These are phyloP conservation scores for Capronia americana DNA, from an alignment of 2,329 filamentous ascomycete species.

Conservation along the genomic window DNA sequence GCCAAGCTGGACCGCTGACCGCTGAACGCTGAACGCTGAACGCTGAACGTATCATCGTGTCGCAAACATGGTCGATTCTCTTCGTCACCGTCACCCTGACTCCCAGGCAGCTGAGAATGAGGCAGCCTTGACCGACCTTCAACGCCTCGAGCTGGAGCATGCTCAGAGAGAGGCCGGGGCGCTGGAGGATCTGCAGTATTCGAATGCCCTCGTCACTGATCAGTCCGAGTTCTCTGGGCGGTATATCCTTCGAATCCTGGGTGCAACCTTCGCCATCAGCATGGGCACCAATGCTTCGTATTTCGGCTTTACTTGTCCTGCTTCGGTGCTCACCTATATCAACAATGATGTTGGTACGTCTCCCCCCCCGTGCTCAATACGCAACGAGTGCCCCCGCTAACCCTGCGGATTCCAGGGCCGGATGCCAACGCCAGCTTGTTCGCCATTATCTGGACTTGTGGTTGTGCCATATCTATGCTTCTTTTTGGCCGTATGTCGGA, in stretches of 20 bases:
- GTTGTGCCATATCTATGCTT: slow-evolving; percentile 20
- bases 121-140: not conserved
- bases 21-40: no score
- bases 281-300: slow-evolving; percentile 5
- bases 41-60: no score
- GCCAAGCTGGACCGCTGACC: no score
- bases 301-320: slow-evolving; percentile 30
- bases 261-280: not conserved
- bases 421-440: slow-evolving; percentile 26
- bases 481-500: slow-evolving; percentile 33
- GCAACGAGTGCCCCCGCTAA: not conserved
- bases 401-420: slow-evolving; percentile 7
- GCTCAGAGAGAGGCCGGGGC: not conserved
- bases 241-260: not conserved
- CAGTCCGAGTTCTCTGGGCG: not conserved
- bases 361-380: not conserved
- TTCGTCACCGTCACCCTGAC: no score
- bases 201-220: slow-evolving; percentile 1
- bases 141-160: not conserved
- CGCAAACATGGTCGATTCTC: no score
- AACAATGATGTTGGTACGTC: slow-evolving; percentile 27
- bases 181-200: not conserved
- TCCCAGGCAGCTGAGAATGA: no score
- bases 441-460: slow-evolving; percentile 30
- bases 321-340: slow-evolving; percentile 34